These are phyloP conservation scores for Vitis cinerea DNA, from an alignment of 164 flowering plant genomes.

Conservation along the genomic window DNA sequence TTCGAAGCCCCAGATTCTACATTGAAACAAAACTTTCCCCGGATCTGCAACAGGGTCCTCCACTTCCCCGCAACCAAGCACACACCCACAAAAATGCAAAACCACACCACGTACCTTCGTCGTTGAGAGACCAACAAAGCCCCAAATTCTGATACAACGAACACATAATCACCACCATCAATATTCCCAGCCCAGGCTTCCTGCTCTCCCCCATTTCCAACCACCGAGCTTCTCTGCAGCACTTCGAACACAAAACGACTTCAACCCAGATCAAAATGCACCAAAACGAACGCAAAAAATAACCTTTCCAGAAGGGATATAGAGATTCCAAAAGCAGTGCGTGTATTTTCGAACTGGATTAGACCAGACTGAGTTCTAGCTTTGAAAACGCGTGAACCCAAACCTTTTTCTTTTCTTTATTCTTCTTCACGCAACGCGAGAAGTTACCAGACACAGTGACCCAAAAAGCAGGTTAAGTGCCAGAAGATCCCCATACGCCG, in stretches of 20 bases:
- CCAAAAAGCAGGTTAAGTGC: no score
- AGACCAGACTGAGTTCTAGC: neutral
- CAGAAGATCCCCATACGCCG: no score
- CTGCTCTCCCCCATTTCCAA: slow-evolving; percentile 24
- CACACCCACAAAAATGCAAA: slow-evolving; percentile 1
- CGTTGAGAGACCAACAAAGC: slow-evolving; percentile 46
- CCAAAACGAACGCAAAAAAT: no score
- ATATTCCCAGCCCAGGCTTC: slow-evolving; percentile 20
- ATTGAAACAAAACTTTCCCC: neutral
- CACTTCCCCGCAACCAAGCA: neutral
- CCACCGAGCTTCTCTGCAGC: no score
- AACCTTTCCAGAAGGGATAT: neutral
- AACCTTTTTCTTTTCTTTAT: no score
- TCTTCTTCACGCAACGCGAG: no score
- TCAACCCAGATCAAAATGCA: no score
- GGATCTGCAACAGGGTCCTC: neutral
- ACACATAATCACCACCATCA: slow-evolving; percentile 17
- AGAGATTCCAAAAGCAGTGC: slow-evolving; percentile 1
- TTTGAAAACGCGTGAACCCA: slow-evolving; percentile 11
- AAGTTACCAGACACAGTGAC: no score
- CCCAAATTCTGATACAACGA: slow-evolving; percentile 25
- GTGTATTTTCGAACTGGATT: neutral
- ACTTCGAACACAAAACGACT: no score
- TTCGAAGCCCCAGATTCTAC: no score
- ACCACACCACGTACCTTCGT: slow-evolving; percentile 51